A percentile compares a stretch with the other conserved stretches of the same genome.
These are phyloP conservation scores for Penicillium sp. DNA, from an alignment of 2,329 filamentous ascomycete species.

Conservation along the genomic window DNA sequence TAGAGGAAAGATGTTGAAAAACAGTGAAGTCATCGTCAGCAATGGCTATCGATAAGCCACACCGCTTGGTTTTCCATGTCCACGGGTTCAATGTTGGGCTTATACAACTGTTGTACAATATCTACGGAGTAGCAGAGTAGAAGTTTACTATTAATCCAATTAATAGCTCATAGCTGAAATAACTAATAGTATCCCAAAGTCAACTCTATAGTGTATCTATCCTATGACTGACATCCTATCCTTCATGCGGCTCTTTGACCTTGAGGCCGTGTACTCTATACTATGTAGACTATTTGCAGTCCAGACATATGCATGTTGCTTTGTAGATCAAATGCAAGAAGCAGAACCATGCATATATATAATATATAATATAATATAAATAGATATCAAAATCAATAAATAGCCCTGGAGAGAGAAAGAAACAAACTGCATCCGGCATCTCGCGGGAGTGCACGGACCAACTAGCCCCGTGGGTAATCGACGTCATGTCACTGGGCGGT, in stretches of 20 bases:
- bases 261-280: background rate
- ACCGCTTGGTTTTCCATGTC: background rate
- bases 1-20: background rate
- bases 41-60: constrained; percentile 5
- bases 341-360: too few species aligned
- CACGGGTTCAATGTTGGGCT: too few species aligned
- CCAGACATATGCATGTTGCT: background rate
- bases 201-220: background rate
- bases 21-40: constrained; percentile 10
- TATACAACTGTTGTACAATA: background rate
- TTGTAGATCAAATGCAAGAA: background rate
- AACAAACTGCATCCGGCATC: constrained; percentile 17
- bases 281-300: background rate
- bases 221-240: background rate
- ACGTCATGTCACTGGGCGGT: constrained; percentile 20
- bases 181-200: background rate
- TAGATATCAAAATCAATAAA: background rate
- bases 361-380: background rate
- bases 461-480: constrained; percentile 20
- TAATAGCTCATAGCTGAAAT: background rate
- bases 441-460: constrained; percentile 19
- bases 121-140: background rate
- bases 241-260: background rate
- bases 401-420: background rate
- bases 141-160: background rate